phyloP scores from a whole-genome alignment of 202 grass and related monocot genomes.

The Panicum virgatum region DNA sequence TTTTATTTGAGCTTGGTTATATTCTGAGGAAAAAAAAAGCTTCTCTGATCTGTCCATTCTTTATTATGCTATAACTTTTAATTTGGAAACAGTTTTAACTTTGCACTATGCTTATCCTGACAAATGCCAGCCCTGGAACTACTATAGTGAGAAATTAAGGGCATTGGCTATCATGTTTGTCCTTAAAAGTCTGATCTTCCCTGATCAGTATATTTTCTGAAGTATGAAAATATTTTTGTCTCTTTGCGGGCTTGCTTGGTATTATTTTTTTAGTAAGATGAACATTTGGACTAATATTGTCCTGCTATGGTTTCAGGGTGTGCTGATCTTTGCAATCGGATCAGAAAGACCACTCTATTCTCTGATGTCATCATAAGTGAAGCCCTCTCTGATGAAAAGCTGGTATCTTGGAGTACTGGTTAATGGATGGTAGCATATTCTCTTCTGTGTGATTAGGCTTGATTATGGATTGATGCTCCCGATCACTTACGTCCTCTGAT shows the following conservation, averaged over 20 bases:
- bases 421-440: conserved; percentile 25
- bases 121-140: not conserved
- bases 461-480: not conserved
- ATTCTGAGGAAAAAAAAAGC: not conserved
- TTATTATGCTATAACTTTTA: not conserved
- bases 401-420: conserved; percentile 23
- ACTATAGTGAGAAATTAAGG: not conserved
- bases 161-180: not conserved
- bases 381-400: conserved; percentile 20
- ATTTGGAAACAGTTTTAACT: not conserved
- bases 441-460: not conserved
- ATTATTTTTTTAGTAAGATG: conserved; percentile 16
- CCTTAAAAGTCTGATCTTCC: conserved; percentile 15
- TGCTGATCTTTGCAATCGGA: conserved; percentile 19
- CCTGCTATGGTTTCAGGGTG: conserved; percentile 43
- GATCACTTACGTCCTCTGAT: conserved; percentile 30
- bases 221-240: not conserved
- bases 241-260: not conserved
- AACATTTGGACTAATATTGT: conserved; percentile 34
- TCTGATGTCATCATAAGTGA: conserved; percentile 10
- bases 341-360: not conserved
- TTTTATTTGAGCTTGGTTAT: not conserved
- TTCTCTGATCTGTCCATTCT: not conserved
- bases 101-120: not conserved
- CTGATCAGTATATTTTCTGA: conserved; percentile 22